These are phyloP conservation scores for Stenogyne calaminthoides DNA, from an alignment of 305 asterid species.

Conservation along the genomic window DNA sequence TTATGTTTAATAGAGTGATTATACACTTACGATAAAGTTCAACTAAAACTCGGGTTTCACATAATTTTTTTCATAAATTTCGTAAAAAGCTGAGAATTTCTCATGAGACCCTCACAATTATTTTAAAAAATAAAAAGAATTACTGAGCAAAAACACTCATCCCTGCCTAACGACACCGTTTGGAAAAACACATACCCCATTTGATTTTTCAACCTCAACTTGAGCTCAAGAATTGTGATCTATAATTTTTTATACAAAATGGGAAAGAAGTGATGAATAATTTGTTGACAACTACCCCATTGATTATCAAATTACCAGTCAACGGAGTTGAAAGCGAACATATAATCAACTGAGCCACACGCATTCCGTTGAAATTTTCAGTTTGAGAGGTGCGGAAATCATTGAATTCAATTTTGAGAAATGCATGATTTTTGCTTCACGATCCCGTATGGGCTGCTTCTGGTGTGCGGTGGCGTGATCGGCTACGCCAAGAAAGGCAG, in stretches of 20 bases:
- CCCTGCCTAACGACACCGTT: no score
- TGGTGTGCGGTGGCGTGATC: conserved; percentile 78
- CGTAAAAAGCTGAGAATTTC: no score
- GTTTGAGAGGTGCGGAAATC: background rate
- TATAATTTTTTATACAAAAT: background rate
- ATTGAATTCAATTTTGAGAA: conserved; percentile 10
- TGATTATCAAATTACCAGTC: background rate
- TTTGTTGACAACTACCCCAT: background rate
- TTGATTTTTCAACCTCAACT: no score
- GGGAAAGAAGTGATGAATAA: background rate
- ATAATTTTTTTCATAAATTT: no score
- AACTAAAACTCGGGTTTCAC: no score
- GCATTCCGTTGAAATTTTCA: conserved; percentile 10
- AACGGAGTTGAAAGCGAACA: conserved; percentile 17
- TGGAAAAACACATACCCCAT: no score
- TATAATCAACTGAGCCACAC: conserved; percentile 18
- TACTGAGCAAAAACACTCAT: no score
- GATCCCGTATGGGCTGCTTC: conserved; percentile 84
- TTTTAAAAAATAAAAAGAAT: no score
- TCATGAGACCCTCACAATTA: no score
- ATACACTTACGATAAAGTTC: no score
- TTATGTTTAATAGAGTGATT: no score
- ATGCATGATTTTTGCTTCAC: conserved; percentile 97
- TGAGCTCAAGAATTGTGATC: no score
- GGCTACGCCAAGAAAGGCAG: conserved; percentile 89